phyloP scores from a whole-genome alignment of 1,284 basidiomycete genomes.

The Sporisorium exsertum region DNA sequence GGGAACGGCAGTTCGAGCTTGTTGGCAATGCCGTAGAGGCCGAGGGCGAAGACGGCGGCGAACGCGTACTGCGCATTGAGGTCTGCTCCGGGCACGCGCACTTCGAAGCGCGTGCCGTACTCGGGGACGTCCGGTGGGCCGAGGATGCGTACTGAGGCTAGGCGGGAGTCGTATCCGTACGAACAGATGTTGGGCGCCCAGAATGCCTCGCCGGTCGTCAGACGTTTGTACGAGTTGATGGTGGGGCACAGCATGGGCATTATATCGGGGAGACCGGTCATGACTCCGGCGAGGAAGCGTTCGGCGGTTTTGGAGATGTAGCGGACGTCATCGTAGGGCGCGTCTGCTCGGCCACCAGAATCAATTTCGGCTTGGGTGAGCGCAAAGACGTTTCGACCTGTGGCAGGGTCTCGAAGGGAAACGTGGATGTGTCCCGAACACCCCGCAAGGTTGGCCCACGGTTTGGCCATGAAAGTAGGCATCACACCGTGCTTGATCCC shows the following conservation, averaged over 20 bases:
- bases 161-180: constrained; percentile 93
- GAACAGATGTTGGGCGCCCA: constrained; percentile 92
- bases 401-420: constrained; percentile 77
- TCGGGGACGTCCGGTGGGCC: constrained; percentile 85
- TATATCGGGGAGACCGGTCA: constrained; percentile 86
- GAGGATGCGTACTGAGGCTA: constrained; percentile 89
- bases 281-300: constrained; percentile 89
- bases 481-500: constrained; percentile 88
- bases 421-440: constrained; percentile 85
- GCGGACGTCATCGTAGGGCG: constrained; percentile 82
- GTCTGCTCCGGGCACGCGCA: constrained; percentile 95
- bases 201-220: constrained; percentile 90
- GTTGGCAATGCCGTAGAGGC: constrained; percentile 86
- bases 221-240: constrained; percentile 96
- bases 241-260: constrained; percentile 81
- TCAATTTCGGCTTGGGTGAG: constrained; percentile 75
- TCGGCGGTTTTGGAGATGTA: constrained; percentile 87
- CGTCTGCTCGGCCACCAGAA: constrained; percentile 76
- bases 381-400: constrained; percentile 84
- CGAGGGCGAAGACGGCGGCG: constrained; percentile 85
- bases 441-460: constrained; percentile 75
- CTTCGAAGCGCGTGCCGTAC: constrained; percentile 85
- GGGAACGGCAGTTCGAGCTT: constrained; percentile 78
- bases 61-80: constrained; percentile 92
- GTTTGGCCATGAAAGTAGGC: constrained; percentile 98